phyloP scores from a whole-genome alignment of 163 green algal species.

The Volvox carteri region DNA sequence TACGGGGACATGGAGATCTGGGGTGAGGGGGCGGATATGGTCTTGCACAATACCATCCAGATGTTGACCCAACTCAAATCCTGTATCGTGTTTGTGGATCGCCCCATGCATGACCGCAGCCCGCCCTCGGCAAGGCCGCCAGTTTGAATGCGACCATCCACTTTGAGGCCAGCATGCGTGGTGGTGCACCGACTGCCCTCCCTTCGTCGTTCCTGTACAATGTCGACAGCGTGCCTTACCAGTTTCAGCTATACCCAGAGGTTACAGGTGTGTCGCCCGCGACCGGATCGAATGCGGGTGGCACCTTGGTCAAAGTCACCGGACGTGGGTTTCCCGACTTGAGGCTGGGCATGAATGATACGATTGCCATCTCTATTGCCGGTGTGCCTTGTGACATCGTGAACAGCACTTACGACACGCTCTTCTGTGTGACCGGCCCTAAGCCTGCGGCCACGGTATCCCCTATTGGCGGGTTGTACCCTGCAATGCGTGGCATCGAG shows the following conservation, averaged over 20 bases:
- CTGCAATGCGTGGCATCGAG: constrained; percentile 47
- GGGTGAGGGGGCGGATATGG: too few relatives aligned
- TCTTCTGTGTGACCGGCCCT: constrained; percentile 41
- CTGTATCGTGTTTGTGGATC: too few relatives aligned
- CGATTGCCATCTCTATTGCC: neutral
- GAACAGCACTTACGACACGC: constrained; percentile 42
- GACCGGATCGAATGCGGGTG: constrained; percentile 52
- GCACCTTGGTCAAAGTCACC: constrained; percentile 62
- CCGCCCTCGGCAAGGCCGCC: constrained; percentile 47
- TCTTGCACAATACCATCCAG: too few relatives aligned
- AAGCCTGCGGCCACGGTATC: neutral
- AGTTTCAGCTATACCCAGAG: constrained; percentile 62
- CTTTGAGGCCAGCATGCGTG: constrained; percentile 56
- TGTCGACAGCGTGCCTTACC: constrained; percentile 47
- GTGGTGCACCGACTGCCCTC: neutral
- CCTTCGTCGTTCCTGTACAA: constrained; percentile 34
- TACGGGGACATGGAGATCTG: too few relatives aligned
- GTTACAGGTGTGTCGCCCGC: constrained; percentile 44
- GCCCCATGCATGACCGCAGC: constrained; percentile 24
- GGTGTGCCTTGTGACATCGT: constrained; percentile 53
- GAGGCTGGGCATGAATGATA: neutral
- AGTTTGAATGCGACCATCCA: constrained; percentile 50
- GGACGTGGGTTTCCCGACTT: constrained; percentile 58
- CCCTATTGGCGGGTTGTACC: constrained; percentile 20
- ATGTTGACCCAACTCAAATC: too few relatives aligned